Conservation (phyloP, 305 asterid genomes). For the Vinca major region DNA sequence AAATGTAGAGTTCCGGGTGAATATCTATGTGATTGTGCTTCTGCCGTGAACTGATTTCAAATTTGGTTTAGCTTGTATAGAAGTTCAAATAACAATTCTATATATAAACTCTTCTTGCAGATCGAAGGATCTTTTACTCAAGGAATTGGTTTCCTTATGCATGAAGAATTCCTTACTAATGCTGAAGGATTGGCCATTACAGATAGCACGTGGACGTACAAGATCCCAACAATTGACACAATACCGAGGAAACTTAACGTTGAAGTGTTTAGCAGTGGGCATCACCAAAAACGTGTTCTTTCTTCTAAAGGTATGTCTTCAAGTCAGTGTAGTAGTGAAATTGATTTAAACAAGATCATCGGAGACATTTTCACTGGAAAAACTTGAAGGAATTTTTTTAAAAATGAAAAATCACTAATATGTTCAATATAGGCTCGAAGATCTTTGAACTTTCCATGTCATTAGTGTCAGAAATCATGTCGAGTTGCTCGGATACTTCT, state of each 20-base stretch:
- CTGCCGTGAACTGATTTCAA: too few relatives aligned
- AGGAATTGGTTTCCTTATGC: constrained; percentile 38
- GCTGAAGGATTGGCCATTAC: constrained; percentile 40
- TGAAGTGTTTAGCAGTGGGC: constrained; percentile 49
- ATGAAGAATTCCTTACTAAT: constrained; percentile 55
- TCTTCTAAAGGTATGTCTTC: constrained; percentile 60
- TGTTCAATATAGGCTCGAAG: too few relatives aligned
- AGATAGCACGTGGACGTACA: constrained; percentile 63
- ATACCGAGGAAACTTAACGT: constrained; percentile 59
- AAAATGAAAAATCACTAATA: too few relatives aligned
- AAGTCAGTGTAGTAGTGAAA: background rate
- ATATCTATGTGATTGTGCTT: too few relatives aligned
- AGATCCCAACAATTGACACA: constrained; percentile 71
- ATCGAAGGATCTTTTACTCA: background rate
- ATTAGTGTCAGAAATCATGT: too few relatives aligned
- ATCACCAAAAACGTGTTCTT: constrained; percentile 49
- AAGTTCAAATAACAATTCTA: background rate
- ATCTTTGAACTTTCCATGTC: too few relatives aligned
- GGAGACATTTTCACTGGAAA: too few relatives aligned
- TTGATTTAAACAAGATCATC: background rate
- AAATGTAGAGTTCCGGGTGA: too few relatives aligned
- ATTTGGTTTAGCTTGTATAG: background rate
- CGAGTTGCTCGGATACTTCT: too few relatives aligned
- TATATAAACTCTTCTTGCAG: background rate
- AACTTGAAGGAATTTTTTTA: too few relatives aligned